Conservation (phyloP, 2,329 filamentous ascomycete genomes). For the Epichloe sibirici region DNA sequence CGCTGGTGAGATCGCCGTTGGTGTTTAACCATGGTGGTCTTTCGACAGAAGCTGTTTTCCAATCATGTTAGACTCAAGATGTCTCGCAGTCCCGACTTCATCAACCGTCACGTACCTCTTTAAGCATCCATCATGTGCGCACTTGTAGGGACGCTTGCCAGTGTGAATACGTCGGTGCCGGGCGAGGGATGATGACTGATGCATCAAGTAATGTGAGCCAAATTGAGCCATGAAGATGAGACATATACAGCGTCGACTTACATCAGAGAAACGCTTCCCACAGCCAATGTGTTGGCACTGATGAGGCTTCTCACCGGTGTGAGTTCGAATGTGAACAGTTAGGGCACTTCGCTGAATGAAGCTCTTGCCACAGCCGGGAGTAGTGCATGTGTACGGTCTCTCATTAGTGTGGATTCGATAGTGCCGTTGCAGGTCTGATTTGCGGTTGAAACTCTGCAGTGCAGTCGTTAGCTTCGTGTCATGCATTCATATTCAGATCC, state of each 20-base stretch:
- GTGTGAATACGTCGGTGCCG: slow-evolving; percentile 55
- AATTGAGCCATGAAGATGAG: background rate
- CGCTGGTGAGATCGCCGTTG: slow-evolving; percentile 50
- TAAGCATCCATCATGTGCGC: slow-evolving; percentile 46
- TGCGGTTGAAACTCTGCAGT: slow-evolving; percentile 55
- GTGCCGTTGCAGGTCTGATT: slow-evolving; percentile 58
- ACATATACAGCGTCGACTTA: slow-evolving; percentile 25
- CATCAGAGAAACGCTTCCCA: slow-evolving; percentile 58
- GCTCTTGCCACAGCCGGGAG: slow-evolving; percentile 51
- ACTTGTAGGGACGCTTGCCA: slow-evolving; percentile 54
- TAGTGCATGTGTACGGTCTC: slow-evolving; percentile 50
- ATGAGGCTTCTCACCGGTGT: slow-evolving; percentile 61
- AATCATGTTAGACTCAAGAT: background rate
- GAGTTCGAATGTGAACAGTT: slow-evolving; percentile 58
- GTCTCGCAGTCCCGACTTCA: too few species aligned
- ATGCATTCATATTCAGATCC: background rate
- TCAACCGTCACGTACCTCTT: slow-evolving; percentile 35
- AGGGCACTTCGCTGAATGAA: slow-evolving; percentile 61
- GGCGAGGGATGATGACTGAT: slow-evolving; percentile 51
- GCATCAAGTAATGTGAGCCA: slow-evolving; percentile 5
- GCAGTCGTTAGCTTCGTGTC: background rate
- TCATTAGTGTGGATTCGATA: slow-evolving; percentile 63
- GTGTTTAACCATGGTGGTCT: slow-evolving; percentile 60
- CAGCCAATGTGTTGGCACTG: slow-evolving; percentile 54
- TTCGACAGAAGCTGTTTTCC: slow-evolving; percentile 48